A percentile compares a stretch with the other conserved stretches of the same genome.
These are phyloP conservation scores for Ustulina deusta DNA, from an alignment of 2,329 filamentous ascomycete species.

Conservation along the genomic window DNA sequence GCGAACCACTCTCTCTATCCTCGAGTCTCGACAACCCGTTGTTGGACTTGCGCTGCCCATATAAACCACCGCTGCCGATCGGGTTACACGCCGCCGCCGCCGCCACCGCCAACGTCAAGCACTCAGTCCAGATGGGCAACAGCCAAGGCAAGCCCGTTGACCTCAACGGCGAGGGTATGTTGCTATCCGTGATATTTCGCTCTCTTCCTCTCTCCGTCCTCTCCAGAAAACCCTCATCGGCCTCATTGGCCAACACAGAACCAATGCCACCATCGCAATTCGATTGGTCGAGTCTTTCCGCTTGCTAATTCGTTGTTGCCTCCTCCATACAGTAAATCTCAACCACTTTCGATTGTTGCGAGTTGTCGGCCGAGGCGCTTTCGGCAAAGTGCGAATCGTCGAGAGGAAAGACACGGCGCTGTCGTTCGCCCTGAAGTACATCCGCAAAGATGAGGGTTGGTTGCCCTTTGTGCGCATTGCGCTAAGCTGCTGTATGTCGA, in stretches of 20 bases:
- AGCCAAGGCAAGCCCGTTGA: conserved; percentile 93
- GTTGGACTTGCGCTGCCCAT: conserved; percentile 8
- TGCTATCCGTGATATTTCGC: conserved; percentile 14
- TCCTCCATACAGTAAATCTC: conserved; percentile 77
- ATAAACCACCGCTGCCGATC: conserved; percentile 6
- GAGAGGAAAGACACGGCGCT: conserved; percentile 95
- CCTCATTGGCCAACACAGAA: neutral
- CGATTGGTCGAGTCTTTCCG: neutral
- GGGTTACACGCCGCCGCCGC: conserved; percentile 21
- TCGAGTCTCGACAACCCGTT: conserved; percentile 22
- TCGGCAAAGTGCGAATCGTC: conserved; percentile 98
- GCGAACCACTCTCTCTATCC: conserved; percentile 21
- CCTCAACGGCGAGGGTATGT: conserved; percentile 90
- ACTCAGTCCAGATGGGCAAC: conserved; percentile 79
- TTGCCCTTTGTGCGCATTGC: conserved; percentile 37
- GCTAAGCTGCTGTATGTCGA: conserved; percentile 15
- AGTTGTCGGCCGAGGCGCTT: conserved; percentile 96
- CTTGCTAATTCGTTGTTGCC: conserved; percentile 28
- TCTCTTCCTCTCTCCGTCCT: conserved; percentile 4
- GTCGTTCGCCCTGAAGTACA: conserved; percentile 97
- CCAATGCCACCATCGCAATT: conserved; percentile 5
- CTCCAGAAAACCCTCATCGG: neutral
- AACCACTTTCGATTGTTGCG: conserved; percentile 96
- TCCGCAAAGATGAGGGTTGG: conserved; percentile 96
- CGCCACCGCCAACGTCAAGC: conserved; percentile 28